Evolutionary conservation across 768 basidiomycete species (phyloP).

Genomic region (Coprinopsis strossmayeri): DNA sequence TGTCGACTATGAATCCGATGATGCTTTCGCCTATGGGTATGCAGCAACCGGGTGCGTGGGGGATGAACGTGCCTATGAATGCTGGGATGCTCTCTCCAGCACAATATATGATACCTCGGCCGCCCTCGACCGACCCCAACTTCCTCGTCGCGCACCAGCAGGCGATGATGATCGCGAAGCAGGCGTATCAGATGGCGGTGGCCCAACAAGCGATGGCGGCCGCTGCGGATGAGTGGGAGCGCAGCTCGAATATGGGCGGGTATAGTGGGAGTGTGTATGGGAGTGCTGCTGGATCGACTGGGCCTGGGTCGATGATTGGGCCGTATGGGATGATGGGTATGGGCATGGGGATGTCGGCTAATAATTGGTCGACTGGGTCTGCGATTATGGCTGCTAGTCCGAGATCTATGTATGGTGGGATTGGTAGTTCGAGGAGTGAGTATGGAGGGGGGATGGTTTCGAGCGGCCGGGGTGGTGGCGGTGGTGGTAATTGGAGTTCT

Average conservation of each 20-base stretch:
- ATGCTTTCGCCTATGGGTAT: slow-evolving; percentile 31
- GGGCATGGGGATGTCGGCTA: slow-evolving; percentile 36
- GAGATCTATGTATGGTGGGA: slow-evolving; percentile 49
- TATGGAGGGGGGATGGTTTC: slow-evolving; percentile 37
- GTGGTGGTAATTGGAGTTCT: slow-evolving; percentile 45
- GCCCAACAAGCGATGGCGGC: slow-evolving; percentile 87
- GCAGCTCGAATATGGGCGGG: slow-evolving; percentile 52
- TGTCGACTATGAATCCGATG: slow-evolving; percentile 40
- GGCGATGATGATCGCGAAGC: slow-evolving; percentile 82
- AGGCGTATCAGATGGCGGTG: slow-evolving; percentile 85
- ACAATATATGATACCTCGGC: slow-evolving; percentile 38
- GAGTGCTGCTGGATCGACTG: slow-evolving; percentile 18
- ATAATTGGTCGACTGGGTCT: slow-evolving; percentile 40
- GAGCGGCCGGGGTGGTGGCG: slow-evolving; percentile 18
- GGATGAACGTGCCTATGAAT: slow-evolving; percentile 16
- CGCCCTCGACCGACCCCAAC: slow-evolving; percentile 38
- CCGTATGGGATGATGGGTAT: slow-evolving; percentile 33
- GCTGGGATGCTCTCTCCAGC: slow-evolving; percentile 30
- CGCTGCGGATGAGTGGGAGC: slow-evolving; percentile 91
- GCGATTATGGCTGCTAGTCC: slow-evolving; percentile 45
- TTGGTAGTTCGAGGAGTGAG: slow-evolving; percentile 52
- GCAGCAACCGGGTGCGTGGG: slow-evolving; percentile 25
- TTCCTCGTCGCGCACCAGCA: slow-evolving; percentile 78
- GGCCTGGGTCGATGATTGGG: slow-evolving; percentile 24
- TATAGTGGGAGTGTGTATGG: slow-evolving; percentile 44